These are phyloP conservation scores for Oldenlandia corymbosa DNA, from an alignment of 257 asterid genomes.

Conservation along the genomic window DNA sequence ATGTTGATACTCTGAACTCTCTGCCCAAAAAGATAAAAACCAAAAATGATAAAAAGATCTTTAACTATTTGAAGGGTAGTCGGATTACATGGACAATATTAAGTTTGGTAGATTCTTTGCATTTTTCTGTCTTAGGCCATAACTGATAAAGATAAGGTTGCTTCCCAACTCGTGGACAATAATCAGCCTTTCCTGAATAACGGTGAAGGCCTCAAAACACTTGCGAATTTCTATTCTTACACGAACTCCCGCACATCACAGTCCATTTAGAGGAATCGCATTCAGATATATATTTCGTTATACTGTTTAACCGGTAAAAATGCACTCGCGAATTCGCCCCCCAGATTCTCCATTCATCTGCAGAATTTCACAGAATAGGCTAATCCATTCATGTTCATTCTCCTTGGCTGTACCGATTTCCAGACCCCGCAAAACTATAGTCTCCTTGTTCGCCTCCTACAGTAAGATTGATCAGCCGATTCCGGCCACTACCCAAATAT, in stretches of 20 bases:
- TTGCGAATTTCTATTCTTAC: neutral
- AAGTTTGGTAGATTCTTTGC: too few species aligned
- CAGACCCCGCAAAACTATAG: constrained; percentile 4
- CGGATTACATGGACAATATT: too few species aligned
- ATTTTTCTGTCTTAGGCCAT: neutral
- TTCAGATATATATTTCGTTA: too few species aligned
- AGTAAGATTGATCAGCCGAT: constrained; percentile 15
- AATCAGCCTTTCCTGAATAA: neutral
- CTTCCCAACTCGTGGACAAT: constrained; percentile 2
- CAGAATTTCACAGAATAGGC: constrained; percentile 18
- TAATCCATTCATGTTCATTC: constrained; percentile 23
- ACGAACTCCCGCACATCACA: neutral
- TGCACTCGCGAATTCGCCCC: constrained; percentile 43
- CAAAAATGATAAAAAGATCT: too few species aligned
- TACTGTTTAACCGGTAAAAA: too few species aligned
- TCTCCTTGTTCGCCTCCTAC: constrained; percentile 17
- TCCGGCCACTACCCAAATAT: constrained; percentile 23
- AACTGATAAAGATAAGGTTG: constrained; percentile 11
- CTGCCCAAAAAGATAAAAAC: too few species aligned
- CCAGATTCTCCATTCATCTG: constrained; percentile 30
- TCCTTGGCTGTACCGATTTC: constrained; percentile 16
- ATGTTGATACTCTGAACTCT: too few species aligned
- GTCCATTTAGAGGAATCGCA: too few species aligned
- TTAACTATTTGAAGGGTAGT: too few species aligned
- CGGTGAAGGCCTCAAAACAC: neutral